Evolutionary conservation across 2,329 filamentous ascomycete species (phyloP).

Genomic region (Fusarium tupiense): DNA sequence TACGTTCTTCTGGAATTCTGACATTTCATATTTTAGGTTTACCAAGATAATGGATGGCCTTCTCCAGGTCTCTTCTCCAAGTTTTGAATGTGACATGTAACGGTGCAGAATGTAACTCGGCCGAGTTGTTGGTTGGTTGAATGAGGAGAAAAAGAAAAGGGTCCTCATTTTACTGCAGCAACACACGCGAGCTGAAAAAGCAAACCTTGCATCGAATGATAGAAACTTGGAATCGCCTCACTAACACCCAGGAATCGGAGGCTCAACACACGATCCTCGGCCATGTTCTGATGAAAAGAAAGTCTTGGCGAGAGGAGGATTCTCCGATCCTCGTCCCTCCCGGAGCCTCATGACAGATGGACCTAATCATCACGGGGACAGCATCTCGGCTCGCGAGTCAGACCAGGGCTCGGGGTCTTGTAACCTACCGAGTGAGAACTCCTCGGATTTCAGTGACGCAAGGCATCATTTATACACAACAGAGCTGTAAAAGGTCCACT

Average conservation of each 20-base stretch:
- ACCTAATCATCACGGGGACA: not conserved
- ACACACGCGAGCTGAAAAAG: not conserved
- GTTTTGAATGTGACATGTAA: not conserved
- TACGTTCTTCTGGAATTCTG: not conserved
- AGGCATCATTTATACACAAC: conserved; percentile 16
- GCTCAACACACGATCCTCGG: not conserved
- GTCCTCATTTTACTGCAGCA: not conserved
- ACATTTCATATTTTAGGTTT: not conserved
- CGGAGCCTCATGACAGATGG: conserved; percentile 9
- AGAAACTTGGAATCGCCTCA: conserved; percentile 15
- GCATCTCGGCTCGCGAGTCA: conserved; percentile 6
- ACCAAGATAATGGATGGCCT: not conserved
- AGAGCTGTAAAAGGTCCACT: not conserved
- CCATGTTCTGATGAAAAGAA: not conserved
- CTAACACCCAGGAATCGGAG: not conserved
- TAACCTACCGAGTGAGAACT: not conserved
- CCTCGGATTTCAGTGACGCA: conserved; percentile 8
- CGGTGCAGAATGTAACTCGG: not conserved
- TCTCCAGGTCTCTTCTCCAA: not conserved
- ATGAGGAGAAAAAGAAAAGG: not conserved
- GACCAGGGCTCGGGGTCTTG: not conserved
- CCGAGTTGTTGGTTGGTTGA: not conserved
- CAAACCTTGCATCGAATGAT: not conserved
- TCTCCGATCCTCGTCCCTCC: not conserved
- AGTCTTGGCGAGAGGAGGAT: not conserved